Conservation (phyloP, 2,329 filamentous ascomycete genomes). For the Beauveria medogensis region DNA sequence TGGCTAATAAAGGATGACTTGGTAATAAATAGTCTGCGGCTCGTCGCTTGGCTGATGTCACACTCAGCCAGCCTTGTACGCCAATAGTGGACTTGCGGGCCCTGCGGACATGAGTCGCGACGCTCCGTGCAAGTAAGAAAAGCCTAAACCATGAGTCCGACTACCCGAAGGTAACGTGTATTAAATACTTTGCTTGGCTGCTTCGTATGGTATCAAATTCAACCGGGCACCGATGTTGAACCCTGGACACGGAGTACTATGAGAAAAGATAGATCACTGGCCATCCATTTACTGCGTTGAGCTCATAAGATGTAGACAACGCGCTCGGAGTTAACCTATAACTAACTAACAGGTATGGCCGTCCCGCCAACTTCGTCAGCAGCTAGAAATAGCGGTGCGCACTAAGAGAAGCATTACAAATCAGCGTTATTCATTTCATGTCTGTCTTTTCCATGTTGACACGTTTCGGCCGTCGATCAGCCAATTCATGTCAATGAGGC, state of each 20-base stretch:
- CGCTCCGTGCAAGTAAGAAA: not conserved
- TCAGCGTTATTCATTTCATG: not conserved
- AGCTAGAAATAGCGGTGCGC: not conserved
- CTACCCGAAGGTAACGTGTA: not conserved
- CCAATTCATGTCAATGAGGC: not conserved
- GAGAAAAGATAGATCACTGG: no score
- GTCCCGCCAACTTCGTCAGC: not conserved
- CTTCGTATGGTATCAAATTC: not conserved
- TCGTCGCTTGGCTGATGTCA: conserved; percentile 15
- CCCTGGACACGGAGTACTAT: no score
- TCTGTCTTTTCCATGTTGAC: not conserved
- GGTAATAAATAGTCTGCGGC: not conserved
- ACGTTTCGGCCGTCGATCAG: not conserved
- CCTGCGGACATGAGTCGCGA: conserved; percentile 4
- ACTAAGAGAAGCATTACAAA: not conserved
- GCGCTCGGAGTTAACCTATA: not conserved
- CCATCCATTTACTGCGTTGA: no score
- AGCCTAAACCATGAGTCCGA: not conserved
- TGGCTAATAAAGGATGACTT: not conserved
- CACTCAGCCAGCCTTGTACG: conserved; percentile 14
- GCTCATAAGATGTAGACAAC: not conserved
- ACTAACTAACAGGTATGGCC: no score
- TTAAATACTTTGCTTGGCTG: no score
- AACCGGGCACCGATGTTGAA: no score
- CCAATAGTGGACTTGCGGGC: conserved; percentile 1